Conservation (phyloP, 2,329 filamentous ascomycete genomes). For the Pseudogymnoascus sp. region DNA sequence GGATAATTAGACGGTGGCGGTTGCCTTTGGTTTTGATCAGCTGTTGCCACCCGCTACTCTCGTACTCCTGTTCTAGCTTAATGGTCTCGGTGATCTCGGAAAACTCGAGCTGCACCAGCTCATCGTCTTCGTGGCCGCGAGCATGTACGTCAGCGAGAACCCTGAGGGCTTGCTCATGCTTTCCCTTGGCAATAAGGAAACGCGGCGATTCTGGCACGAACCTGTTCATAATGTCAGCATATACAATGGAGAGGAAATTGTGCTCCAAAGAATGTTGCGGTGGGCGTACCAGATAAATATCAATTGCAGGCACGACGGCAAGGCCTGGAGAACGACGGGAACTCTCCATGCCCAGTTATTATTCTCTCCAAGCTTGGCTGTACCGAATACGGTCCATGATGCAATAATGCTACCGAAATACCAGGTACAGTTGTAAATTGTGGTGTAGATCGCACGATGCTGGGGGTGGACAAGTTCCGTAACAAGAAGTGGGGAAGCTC, state of each 20-base stretch:
- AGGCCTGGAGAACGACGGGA: constrained; percentile 27
- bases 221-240: constrained; percentile 17
- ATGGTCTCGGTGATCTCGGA: constrained; percentile 38
- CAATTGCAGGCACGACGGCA: constrained; percentile 20
- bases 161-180: constrained; percentile 42
- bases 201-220: constrained; percentile 32
- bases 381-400: constrained; percentile 29
- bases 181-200: constrained; percentile 36
- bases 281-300: constrained; percentile 10
- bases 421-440: constrained; percentile 40
- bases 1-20: constrained; percentile 44
- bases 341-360: constrained; percentile 28
- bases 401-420: constrained; percentile 38
- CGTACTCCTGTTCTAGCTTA: constrained; percentile 37
- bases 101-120: constrained; percentile 35
- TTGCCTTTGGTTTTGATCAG: constrained; percentile 46
- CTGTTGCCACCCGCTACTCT: constrained; percentile 37
- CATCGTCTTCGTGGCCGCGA: constrained; percentile 30
- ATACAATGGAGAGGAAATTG: background rate
- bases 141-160: constrained; percentile 41
- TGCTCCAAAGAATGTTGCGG: background rate
- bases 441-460: constrained; percentile 40
- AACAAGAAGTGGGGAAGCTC: constrained; percentile 29
- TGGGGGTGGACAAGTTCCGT: constrained; percentile 41
- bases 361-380: constrained; percentile 10